phyloP scores from a whole-genome alignment of 75 land plant species.

The Adiantum capillusveneris region DNA sequence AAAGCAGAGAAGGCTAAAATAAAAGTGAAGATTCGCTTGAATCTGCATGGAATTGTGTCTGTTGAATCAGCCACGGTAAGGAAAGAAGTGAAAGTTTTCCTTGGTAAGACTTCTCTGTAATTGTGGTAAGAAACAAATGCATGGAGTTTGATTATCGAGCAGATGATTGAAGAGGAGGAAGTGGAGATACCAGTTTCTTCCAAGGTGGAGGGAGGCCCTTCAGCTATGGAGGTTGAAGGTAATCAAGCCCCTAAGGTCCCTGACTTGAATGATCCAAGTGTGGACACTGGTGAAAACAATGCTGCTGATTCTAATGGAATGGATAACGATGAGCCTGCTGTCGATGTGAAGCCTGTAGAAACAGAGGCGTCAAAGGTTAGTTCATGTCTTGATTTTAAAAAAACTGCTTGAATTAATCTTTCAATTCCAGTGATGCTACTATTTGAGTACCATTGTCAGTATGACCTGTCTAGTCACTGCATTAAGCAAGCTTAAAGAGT shows the following conservation, averaged over 20 bases:
- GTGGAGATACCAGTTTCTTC: conserved; percentile 53
- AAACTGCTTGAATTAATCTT: too few relatives aligned
- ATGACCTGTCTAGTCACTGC: too few relatives aligned
- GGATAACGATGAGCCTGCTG: conserved; percentile 34
- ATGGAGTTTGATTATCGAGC: too few relatives aligned
- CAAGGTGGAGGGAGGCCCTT: conserved; percentile 11
- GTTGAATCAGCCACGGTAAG: conserved; percentile 71
- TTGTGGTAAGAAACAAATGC: background rate
- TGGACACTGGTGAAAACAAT: conserved; percentile 17
- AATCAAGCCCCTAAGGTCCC: conserved; percentile 16
- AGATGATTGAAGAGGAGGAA: conserved; percentile 88
- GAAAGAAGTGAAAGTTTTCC: background rate
- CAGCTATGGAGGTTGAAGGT: conserved; percentile 52
- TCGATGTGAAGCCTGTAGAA: conserved; percentile 42
- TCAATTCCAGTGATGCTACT: too few relatives aligned
- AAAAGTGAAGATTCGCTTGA: conserved; percentile 67
- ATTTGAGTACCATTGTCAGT: too few relatives aligned
- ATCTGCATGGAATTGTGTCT: conserved; percentile 63
- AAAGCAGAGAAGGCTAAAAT: conserved; percentile 54
- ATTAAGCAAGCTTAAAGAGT: too few relatives aligned
- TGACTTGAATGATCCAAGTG: conserved; percentile 57
- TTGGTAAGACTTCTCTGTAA: background rate
- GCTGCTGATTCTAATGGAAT: background rate
- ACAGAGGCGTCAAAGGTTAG: conserved; percentile 29
- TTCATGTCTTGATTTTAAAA: too few relatives aligned